phyloP scores from a whole-genome alignment of 495 filamentous ascomycete genomes.

The Penicillium pancosmium region DNA sequence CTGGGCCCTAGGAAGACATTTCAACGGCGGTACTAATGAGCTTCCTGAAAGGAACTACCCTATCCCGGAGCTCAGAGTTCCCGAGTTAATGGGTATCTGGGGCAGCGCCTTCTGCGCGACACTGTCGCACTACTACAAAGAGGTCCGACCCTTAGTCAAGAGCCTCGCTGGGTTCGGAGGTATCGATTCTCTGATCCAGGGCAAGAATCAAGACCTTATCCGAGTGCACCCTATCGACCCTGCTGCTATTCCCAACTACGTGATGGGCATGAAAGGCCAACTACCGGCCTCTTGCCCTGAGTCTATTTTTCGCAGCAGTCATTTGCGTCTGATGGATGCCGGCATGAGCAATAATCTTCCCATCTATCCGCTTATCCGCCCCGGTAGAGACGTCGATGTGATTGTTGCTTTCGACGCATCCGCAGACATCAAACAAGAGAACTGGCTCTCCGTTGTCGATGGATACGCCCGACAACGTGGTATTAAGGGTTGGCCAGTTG shows the following conservation, averaged over 20 bases:
- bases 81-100: constrained; percentile 87
- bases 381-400: constrained; percentile 84
- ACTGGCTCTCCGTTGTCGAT: constrained; percentile 92
- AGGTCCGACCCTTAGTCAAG: constrained; percentile 77
- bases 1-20: constrained; percentile 87
- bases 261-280: constrained; percentile 72
- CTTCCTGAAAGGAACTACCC: constrained; percentile 56
- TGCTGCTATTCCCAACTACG: constrained; percentile 84
- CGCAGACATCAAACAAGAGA: constrained; percentile 80
- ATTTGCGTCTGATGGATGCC: constrained; percentile 91
- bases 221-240: constrained; percentile 94
- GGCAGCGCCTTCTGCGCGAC: constrained; percentile 96
- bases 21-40: constrained; percentile 69
- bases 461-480: constrained; percentile 87
- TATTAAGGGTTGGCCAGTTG: constrained; percentile 91
- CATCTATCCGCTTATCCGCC: constrained; percentile 88
- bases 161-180: constrained; percentile 72
- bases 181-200: constrained; percentile 85
- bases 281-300: constrained; percentile 75
- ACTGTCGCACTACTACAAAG: constrained; percentile 91
- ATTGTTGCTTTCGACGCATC: constrained; percentile 89
- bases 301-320: constrained; percentile 66
- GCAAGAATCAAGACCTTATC: constrained; percentile 76
- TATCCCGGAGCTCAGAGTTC: constrained; percentile 79
- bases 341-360: constrained; percentile 98